Evolutionary conservation across 2,329 filamentous ascomycete genomes (phyloP).

Genomic region (Tolypocladium ophioglossoides): DNA sequence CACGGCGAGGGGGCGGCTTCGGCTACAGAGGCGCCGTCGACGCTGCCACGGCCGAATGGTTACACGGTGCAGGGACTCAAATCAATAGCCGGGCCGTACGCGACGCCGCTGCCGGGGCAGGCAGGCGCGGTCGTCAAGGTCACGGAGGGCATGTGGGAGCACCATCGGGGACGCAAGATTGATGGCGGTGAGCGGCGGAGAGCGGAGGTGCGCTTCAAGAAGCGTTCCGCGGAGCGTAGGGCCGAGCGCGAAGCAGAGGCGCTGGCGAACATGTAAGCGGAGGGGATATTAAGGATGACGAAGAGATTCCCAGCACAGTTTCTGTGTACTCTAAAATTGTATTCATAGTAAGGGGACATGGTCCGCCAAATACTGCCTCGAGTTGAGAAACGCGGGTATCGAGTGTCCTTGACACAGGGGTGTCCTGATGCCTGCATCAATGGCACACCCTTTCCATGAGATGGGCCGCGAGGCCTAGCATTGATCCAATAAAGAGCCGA

Average conservation of each 20-base stretch:
- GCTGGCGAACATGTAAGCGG: conserved; percentile 18
- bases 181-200: conserved; percentile 90
- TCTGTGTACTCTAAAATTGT: not conserved
- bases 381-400: not conserved
- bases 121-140: conserved; percentile 56
- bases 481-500: too few species aligned
- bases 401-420: not conserved
- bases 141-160: conserved; percentile 88
- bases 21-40: not conserved
- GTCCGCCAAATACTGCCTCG: not conserved
- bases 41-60: conserved; percentile 21
- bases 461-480: too few species aligned
- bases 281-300: not conserved
- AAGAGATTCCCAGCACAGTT: conserved; percentile 11
- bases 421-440: not conserved
- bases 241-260: conserved; percentile 44
- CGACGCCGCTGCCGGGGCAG: conserved; percentile 56
- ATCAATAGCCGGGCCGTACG: conserved; percentile 65
- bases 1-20: conserved; percentile 27
- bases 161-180: conserved; percentile 77
- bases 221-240: conserved; percentile 66
- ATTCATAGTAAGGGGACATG: not conserved
- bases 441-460: too few species aligned
- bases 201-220: conserved; percentile 80
- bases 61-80: conserved; percentile 59